A percentile compares a stretch with the other conserved stretches of the same genome.
These are phyloP conservation scores for Lodderomyces metapsilosis DNA, from an alignment of 1,139 yeast species.

Conservation along the genomic window DNA sequence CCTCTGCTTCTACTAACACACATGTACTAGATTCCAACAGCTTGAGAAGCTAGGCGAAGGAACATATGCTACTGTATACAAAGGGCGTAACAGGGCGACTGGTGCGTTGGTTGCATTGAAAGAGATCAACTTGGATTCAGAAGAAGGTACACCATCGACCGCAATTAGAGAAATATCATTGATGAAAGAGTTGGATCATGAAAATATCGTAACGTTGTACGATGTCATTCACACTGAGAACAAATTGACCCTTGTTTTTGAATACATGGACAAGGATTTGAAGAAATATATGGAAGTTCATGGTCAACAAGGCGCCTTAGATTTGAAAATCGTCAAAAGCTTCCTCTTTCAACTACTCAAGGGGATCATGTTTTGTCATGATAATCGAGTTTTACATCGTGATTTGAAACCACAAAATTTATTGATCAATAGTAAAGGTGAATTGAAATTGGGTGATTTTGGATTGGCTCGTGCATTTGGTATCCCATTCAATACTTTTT, in stretches of 20 bases:
- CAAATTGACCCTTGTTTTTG: conserved; percentile 89
- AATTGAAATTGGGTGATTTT: conserved; percentile 92
- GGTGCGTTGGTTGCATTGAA: conserved; percentile 93
- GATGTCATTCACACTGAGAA: conserved; percentile 97
- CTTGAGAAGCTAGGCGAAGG: conserved; percentile 96
- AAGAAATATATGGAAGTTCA: conserved; percentile 91
- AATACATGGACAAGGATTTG: conserved; percentile 89
- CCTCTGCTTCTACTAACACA: conserved; percentile 2
- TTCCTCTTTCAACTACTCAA: conserved; percentile 90
- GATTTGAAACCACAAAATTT: conserved; percentile 95
- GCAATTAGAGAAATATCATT: conserved; percentile 95
- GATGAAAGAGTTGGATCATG: conserved; percentile 94
- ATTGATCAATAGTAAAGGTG: conserved; percentile 84
- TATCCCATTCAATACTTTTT: conserved; percentile 94
- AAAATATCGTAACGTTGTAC: conserved; percentile 86
- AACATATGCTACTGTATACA: conserved; percentile 96
- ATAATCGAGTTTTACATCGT: conserved; percentile 89
- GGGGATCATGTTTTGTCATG: conserved; percentile 94
- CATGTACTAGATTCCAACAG: conserved; percentile 45
- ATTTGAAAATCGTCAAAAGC: conserved; percentile 75
- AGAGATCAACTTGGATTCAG: conserved; percentile 91
- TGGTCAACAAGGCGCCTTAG: conserved; percentile 81
- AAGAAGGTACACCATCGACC: conserved; percentile 97
- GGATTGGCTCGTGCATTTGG: conserved; percentile 98
- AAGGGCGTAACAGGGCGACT: conserved; percentile 87